phyloP scores from a whole-genome alignment of 176 grass and related monocot species.

The Aegilops longissima region DNA sequence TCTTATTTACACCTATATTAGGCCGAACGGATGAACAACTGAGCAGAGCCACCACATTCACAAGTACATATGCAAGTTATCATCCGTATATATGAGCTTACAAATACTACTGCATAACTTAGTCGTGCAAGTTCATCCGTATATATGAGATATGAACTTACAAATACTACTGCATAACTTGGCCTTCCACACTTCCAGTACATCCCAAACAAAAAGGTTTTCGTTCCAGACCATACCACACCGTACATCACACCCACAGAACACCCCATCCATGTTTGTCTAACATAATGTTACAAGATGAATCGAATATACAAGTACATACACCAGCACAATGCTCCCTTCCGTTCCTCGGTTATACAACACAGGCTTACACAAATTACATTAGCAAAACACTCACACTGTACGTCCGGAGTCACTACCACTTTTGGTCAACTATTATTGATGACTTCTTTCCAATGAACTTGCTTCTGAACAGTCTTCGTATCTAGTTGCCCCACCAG shows the following conservation, averaged over 20 bases:
- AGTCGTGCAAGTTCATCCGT: neutral
- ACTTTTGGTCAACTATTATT: slow-evolving; percentile 5
- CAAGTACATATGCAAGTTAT: neutral
- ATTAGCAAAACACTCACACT: slow-evolving; percentile 23
- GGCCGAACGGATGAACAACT: neutral
- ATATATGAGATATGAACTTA: neutral
- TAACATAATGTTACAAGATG: slow-evolving; percentile 28
- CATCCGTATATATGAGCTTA: neutral
- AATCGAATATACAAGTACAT: slow-evolving; percentile 25
- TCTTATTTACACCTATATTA: too few relatives aligned
- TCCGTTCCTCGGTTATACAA: slow-evolving; percentile 27
- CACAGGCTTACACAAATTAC: slow-evolving; percentile 33
- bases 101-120: neutral
- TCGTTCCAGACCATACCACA: neutral
- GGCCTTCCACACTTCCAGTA: neutral
- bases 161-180: neutral
- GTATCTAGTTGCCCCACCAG: slow-evolving; percentile 20
- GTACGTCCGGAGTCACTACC: slow-evolving; percentile 26
- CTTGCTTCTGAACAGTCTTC: neutral
- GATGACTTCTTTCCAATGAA: neutral
- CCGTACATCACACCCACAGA: neutral
- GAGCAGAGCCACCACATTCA: neutral
- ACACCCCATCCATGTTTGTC: slow-evolving; percentile 8
- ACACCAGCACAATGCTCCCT: slow-evolving; percentile 12
- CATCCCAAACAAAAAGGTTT: neutral